phyloP scores from a whole-genome alignment of 768 basidiomycete genomes.

The Infundibulicybe gibba region DNA sequence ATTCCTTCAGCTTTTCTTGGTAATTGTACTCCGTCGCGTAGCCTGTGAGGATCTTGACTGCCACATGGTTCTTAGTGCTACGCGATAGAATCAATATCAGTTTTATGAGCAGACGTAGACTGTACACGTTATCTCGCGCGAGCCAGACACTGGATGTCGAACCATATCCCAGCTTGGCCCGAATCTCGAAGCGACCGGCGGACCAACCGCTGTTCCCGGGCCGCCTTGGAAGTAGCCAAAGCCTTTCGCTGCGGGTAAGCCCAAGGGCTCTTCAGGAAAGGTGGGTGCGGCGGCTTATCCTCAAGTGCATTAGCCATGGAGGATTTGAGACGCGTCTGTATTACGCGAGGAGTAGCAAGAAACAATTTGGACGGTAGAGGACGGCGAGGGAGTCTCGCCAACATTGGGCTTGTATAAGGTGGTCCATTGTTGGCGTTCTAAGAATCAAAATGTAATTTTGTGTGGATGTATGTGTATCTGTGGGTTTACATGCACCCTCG shows the following conservation, averaged over 20 bases:
- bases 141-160: conserved; percentile 26
- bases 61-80: conserved; percentile 17
- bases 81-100: background rate
- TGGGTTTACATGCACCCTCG: too few relatives aligned
- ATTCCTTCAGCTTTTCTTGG: conserved; percentile 10
- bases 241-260: conserved; percentile 18
- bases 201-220: conserved; percentile 21
- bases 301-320: too few relatives aligned
- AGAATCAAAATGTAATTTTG: too few relatives aligned
- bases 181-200: conserved; percentile 18
- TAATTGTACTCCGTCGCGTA: conserved; percentile 16
- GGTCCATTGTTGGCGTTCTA: too few relatives aligned
- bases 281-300: too few relatives aligned
- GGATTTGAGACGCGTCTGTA: too few relatives aligned
- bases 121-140: conserved; percentile 19
- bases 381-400: too few relatives aligned
- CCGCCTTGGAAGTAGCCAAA: conserved; percentile 20
- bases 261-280: conserved; percentile 25
- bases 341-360: too few relatives aligned
- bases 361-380: too few relatives aligned
- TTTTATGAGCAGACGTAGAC: background rate
- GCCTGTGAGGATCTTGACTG: conserved; percentile 25
- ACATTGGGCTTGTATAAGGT: too few relatives aligned
- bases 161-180: conserved; percentile 26
- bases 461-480: too few relatives aligned